These are phyloP conservation scores for Ensete ventricosum DNA, from an alignment of 176 grass and related monocot species.

Conservation along the genomic window DNA sequence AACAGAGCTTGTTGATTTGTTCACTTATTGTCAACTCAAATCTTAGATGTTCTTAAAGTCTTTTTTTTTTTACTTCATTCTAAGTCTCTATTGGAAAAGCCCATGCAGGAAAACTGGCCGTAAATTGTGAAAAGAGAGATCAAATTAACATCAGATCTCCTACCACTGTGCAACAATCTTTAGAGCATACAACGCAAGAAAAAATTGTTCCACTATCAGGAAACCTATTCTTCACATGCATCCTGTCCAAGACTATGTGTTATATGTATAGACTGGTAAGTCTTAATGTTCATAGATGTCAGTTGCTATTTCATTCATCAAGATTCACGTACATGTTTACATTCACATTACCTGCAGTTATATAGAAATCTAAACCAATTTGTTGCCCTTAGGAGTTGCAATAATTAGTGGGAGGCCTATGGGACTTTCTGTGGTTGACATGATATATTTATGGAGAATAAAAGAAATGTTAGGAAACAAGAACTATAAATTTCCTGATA, in stretches of 20 bases:
- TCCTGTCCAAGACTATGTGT: conserved; percentile 30
- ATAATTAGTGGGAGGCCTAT: too few species aligned
- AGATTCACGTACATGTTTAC: too few species aligned
- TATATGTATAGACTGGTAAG: conserved; percentile 40
- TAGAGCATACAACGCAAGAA: background rate
- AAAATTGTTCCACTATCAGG: conserved; percentile 25
- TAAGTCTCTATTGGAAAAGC: background rate
- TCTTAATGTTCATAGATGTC: too few species aligned
- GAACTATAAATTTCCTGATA: too few species aligned
- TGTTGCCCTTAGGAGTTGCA: too few species aligned
- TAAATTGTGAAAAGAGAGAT: background rate
- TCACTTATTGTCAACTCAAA: background rate
- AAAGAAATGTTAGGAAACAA: too few species aligned
- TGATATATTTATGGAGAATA: too few species aligned
- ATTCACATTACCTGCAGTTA: too few species aligned
- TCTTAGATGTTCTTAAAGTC: background rate
- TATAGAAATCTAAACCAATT: too few species aligned
- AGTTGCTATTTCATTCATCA: too few species aligned
- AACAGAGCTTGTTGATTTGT: background rate
- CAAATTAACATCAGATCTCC: background rate
- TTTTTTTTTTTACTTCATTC: background rate
- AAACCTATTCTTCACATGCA: conserved; percentile 31
- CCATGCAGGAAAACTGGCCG: background rate
- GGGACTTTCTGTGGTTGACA: too few species aligned
- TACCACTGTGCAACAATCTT: background rate